Percentiles rank a stretch among this genome's conserved stretches.
These are phyloP conservation scores for Lepidium campestre DNA, from an alignment of 441 rosid genomes.

Conservation along the genomic window DNA sequence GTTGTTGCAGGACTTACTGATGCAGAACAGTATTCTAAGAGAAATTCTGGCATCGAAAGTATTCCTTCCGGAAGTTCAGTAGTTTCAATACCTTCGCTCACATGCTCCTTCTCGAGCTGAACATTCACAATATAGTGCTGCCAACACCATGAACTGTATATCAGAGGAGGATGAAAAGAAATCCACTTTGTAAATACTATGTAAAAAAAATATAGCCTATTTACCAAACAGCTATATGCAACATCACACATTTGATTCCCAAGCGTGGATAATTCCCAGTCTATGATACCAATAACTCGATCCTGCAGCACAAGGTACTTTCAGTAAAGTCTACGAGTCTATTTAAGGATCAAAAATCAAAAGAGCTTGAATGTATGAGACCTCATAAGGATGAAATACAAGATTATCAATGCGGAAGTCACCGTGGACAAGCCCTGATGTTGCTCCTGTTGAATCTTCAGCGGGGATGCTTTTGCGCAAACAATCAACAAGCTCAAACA, in stretches of 20 bases:
- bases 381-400: constrained; percentile 91
- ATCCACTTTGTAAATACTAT: not conserved
- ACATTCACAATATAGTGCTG: constrained; percentile 59
- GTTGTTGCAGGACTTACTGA: constrained; percentile 44
- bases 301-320: constrained; percentile 48
- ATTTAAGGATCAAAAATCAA: not conserved
- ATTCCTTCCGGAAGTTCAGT: constrained; percentile 80
- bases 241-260: constrained; percentile 98
- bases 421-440: constrained; percentile 87
- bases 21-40: constrained; percentile 75
- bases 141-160: constrained; percentile 25
- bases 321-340: not conserved
- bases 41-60: constrained; percentile 71
- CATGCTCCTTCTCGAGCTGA: constrained; percentile 28
- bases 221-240: constrained; percentile 82
- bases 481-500: constrained; percentile 76
- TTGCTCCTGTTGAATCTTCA: constrained; percentile 71
- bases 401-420: constrained; percentile 93
- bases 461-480: constrained; percentile 56
- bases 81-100: constrained; percentile 51
- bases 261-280: constrained; percentile 95
- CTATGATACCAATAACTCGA: constrained; percentile 82
- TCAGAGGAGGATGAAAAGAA: constrained; percentile 11
- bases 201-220: constrained; percentile 7
- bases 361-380: constrained; percentile 18